Conservation (phyloP, 306 rosid species). For the Herpetospermum pedunculosum region DNA sequence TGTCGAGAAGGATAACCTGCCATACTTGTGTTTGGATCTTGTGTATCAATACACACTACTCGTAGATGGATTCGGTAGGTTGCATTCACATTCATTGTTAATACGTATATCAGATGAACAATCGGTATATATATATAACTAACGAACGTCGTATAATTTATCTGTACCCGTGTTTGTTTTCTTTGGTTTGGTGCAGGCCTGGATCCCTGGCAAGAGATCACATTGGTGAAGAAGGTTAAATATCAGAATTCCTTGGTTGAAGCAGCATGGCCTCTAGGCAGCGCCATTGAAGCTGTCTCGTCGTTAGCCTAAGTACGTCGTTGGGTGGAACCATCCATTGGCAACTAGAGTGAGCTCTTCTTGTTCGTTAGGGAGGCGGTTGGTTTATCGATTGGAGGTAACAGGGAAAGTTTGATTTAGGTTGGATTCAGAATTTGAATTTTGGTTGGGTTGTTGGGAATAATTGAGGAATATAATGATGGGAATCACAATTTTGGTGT, state of each 20-base stretch:
- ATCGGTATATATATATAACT: background rate
- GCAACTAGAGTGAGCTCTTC: conserved; percentile 1
- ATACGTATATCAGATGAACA: background rate
- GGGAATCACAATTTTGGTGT: conserved; percentile 5
- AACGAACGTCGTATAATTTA: background rate
- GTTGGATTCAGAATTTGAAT: background rate
- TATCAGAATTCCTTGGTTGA: conserved; percentile 71
- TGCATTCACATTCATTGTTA: background rate
- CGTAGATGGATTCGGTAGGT: conserved; percentile 89
- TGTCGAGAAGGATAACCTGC: conserved; percentile 62
- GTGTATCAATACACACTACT: conserved; percentile 74
- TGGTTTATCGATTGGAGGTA: background rate
- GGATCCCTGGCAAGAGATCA: conserved; percentile 86
- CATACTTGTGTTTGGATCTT: conserved; percentile 96
- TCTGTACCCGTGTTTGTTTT: background rate
- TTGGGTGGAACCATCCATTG: background rate
- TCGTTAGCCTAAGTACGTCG: conserved; percentile 13
- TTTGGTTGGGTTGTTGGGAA: conserved; percentile 5
- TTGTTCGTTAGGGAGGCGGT: background rate
- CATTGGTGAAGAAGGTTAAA: conserved; percentile 82
- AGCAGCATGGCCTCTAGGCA: conserved; percentile 99
- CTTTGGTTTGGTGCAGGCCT: conserved; percentile 41
- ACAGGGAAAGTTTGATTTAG: background rate
- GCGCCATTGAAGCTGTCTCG: conserved; percentile 96
- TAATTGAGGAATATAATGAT: background rate